Evolutionary conservation across 2,329 filamentous ascomycete genomes (phyloP), one percentile per base, ranked within the genome.

Genomic region (Juglanconis oblonga): DNA sequence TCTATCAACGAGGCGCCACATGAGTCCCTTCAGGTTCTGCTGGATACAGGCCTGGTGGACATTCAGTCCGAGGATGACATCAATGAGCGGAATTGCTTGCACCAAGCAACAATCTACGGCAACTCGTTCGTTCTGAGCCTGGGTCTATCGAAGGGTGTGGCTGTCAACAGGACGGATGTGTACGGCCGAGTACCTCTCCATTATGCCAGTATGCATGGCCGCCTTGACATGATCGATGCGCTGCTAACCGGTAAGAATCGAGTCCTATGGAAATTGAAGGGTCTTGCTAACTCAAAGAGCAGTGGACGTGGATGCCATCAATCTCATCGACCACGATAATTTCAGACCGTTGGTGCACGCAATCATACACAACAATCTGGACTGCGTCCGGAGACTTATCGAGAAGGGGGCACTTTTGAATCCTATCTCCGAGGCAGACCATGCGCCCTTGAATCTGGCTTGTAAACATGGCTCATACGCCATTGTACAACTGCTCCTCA

Each of bases 21-120:
- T 64, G 85, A 89, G 33, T 88, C 93, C 8, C 79, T 98, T 24
- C 84, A 86, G 61, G 79, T 91, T 5, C 82, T 99, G 32, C 79
- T 97, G 32, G 87, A 90, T 52, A 97, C 93, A 2, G 86, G 86
- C 0, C 77, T 95, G 31, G 91, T 99, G 38, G 89, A 98, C 72
- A 83, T 97, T n/a, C 87, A 92, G 69, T 95, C 92, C 0, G 92
- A 96, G 68, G 95, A 99, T 71, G 93, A 97, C 69, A 98, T 99
- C 73, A 99, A 98, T 69, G 94, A 97, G 76, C 85, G 95, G 45
- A 99, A 97, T 69, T 97, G 93, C 70, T 81, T 99, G 51, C 95
- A 99, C 68, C 95, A 98, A 75, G 91, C 95, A n/a, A 89, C 93
- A 1, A 97, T 98, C 55, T 96, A 96, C 63, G 93, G 93, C 24